phyloP scores from a whole-genome alignment of 2,329 filamentous ascomycete species.

The Epichloe typhina region DNA sequence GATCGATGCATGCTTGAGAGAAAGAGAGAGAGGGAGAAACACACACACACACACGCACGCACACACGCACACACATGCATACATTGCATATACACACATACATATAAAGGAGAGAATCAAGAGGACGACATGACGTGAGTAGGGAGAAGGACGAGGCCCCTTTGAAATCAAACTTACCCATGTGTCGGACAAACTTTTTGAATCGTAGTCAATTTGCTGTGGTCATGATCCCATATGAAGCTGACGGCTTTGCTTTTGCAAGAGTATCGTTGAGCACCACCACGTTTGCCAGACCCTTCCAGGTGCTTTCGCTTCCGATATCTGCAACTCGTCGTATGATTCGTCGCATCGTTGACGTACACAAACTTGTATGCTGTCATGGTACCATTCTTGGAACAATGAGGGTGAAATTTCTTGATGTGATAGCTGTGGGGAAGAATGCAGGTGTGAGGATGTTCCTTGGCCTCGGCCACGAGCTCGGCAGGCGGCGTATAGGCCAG shows the following conservation, averaged over 20 bases:
- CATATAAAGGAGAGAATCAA: neutral
- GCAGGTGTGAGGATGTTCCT: conserved; percentile 17
- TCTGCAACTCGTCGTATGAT: conserved; percentile 27
- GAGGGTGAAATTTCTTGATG: conserved; percentile 24
- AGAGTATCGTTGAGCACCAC: conserved; percentile 23
- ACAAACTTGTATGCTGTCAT: conserved; percentile 24
- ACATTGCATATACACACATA: too few species aligned
- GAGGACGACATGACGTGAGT: neutral
- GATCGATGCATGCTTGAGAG: too few species aligned
- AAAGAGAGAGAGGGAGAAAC: too few species aligned
- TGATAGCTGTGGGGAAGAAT: conserved; percentile 25
- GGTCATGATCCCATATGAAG: conserved; percentile 27
- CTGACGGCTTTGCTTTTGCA: conserved; percentile 28
- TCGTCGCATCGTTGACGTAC: conserved; percentile 27
- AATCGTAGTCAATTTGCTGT: conserved; percentile 25
- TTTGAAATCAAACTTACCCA: conserved; percentile 18
- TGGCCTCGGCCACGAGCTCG: conserved; percentile 13
- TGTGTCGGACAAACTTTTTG: conserved; percentile 29
- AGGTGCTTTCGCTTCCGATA: conserved; percentile 29
- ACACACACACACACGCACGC: too few species aligned
- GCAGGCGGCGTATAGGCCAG: conserved; percentile 16
- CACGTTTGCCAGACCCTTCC: conserved; percentile 14
- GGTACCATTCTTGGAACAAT: conserved; percentile 20
- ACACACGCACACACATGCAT: too few species aligned
- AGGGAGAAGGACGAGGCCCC: too few species aligned